A percentile compares a stretch with the other conserved stretches of the same genome.
These are phyloP conservation scores for Colletotrichum zoysiae DNA, from an alignment of 2,329 filamentous ascomycete genomes.

Conservation along the genomic window DNA sequence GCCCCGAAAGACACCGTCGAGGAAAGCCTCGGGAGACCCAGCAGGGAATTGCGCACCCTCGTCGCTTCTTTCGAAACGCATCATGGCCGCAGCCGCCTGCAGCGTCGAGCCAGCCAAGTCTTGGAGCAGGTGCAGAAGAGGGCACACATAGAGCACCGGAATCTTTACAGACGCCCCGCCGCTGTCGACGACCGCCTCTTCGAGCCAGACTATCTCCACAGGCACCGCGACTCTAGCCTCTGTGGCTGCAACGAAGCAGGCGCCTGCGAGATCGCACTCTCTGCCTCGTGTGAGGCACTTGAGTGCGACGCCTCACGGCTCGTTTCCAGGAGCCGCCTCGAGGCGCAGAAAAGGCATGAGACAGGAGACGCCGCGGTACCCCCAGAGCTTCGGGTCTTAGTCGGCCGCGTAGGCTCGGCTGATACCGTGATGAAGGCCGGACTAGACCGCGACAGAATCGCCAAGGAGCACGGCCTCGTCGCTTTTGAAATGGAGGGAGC, in stretches of 20 bases:
- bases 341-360: neutral
- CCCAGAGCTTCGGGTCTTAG: neutral
- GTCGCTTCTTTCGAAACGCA: too few species aligned
- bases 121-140: too few species aligned
- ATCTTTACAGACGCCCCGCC: too few species aligned
- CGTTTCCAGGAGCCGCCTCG: constrained; percentile 21
- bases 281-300: too few species aligned
- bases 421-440: constrained; percentile 51
- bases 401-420: constrained; percentile 42
- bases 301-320: neutral
- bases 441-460: constrained; percentile 1
- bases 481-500: constrained; percentile 32
- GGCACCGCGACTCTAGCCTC: constrained; percentile 44
- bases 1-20: too few species aligned
- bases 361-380: neutral
- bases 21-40: too few species aligned
- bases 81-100: too few species aligned
- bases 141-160: too few species aligned
- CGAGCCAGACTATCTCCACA: too few species aligned
- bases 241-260: constrained; percentile 3
- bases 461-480: neutral
- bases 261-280: constrained; percentile 41
- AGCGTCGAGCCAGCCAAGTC: too few species aligned
- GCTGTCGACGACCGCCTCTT: too few species aligned
- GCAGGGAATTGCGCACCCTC: too few species aligned